Conservation (phyloP, 2,329 filamentous ascomycete genomes). For the Boeremia lycopersici region DNA sequence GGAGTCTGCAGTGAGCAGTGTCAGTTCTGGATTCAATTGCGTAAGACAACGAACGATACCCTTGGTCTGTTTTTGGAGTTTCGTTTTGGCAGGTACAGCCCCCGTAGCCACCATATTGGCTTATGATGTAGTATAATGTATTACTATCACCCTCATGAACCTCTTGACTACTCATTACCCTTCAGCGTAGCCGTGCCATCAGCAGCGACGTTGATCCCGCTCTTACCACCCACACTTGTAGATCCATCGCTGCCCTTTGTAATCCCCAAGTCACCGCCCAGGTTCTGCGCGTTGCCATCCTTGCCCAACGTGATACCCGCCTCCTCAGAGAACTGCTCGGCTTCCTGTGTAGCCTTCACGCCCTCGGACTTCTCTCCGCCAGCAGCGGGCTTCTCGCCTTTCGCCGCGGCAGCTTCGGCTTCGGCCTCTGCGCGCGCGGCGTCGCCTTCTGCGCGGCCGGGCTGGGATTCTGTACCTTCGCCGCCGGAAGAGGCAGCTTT, state of each 20-base stretch:
- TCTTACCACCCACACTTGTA: conserved; percentile 37
- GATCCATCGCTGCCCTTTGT: conserved; percentile 42
- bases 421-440: conserved; percentile 19
- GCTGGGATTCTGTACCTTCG: conserved; percentile 24
- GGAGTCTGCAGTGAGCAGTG: neutral
- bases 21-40: neutral
- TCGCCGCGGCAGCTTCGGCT: conserved; percentile 18
- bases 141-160: no score
- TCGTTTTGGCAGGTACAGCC: neutral
- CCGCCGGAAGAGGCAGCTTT: conserved; percentile 10
- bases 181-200: conserved; percentile 31
- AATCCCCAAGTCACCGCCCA: conserved; percentile 42
- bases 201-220: conserved; percentile 39
- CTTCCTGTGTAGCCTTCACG: conserved; percentile 38
- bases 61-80: neutral
- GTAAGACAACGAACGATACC: neutral
- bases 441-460: conserved; percentile 30
- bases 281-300: conserved; percentile 33
- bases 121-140: neutral
- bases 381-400: conserved; percentile 25
- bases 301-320: conserved; percentile 34
- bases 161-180: conserved; percentile 1
- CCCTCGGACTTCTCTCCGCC: conserved; percentile 27
- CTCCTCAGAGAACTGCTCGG: conserved; percentile 38
- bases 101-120: neutral